Evolutionary conservation across 306 rosid species (phyloP).

Genomic region (Neltuma alba): DNA sequence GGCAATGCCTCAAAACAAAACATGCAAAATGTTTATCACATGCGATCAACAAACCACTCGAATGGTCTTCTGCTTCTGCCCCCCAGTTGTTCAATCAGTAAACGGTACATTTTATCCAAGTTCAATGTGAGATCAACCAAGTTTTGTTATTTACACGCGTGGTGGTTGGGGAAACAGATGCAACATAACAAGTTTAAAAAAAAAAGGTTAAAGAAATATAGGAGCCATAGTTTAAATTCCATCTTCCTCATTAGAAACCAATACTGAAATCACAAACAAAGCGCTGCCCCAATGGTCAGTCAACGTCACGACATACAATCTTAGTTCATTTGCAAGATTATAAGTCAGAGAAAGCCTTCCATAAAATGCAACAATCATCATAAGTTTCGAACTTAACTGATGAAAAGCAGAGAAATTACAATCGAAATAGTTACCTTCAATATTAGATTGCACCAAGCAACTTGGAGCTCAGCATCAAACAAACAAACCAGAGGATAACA

Average conservation of each 20-base stretch:
- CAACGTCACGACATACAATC: background rate
- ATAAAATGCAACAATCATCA: background rate
- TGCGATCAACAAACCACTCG: slow-evolving; percentile 1
- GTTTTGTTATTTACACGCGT: background rate
- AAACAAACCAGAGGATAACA: slow-evolving; percentile 1
- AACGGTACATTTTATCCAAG: background rate
- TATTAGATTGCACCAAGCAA: slow-evolving; percentile 15
- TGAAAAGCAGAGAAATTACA: background rate
- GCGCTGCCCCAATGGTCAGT: background rate
- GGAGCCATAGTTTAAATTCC: slow-evolving; percentile 7
- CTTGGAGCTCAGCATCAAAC: slow-evolving; percentile 32
- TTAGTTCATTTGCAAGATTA: background rate
- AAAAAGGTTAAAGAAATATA: background rate
- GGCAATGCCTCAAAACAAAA: slow-evolving; percentile 8
- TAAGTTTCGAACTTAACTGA: background rate
- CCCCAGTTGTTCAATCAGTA: background rate
- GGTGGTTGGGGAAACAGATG: background rate
- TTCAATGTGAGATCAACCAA: background rate
- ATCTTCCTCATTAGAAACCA: background rate
- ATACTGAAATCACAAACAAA: background rate
- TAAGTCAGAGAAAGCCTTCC: background rate
- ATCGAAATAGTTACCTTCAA: slow-evolving; percentile 2
- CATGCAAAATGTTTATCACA: slow-evolving; percentile 9
- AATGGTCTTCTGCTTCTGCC: background rate
- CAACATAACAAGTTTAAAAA: background rate